phyloP scores from a whole-genome alignment of 352 stramenopile genomes.

The Globisporangium apiculatum region DNA sequence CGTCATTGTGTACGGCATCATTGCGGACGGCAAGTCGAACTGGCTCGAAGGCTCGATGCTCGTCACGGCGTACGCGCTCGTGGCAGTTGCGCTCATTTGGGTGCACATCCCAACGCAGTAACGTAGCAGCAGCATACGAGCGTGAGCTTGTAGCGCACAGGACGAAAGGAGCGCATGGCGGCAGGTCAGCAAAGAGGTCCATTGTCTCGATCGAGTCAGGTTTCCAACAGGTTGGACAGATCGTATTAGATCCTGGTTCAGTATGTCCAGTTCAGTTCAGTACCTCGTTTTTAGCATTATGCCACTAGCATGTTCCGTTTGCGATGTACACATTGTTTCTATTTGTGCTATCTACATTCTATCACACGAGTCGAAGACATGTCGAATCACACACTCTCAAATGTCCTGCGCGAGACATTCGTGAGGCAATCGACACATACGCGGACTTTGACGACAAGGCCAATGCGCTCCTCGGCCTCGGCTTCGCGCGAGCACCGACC shows the following conservation, averaged over 20 bases:
- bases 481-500: conserved; percentile 26
- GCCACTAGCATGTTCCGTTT: too few species aligned
- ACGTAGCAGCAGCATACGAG: conserved; percentile 7
- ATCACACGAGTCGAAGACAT: conserved; percentile 6
- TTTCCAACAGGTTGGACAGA: too few species aligned
- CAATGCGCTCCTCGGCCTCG: conserved; percentile 37
- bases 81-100: conserved; percentile 78
- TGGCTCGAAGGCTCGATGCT: conserved; percentile 91
- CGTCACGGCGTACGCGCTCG: conserved; percentile 87
- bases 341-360: background rate
- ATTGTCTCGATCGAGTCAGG: too few species aligned
- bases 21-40: conserved; percentile 88
- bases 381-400: background rate
- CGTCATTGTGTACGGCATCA: conserved; percentile 92
- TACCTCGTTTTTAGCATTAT: too few species aligned
- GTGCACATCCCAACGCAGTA: conserved; percentile 50
- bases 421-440: conserved; percentile 37
- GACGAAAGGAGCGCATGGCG: background rate
- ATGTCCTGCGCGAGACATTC: conserved; percentile 9
- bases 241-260: too few species aligned
- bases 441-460: conserved; percentile 24
- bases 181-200: too few species aligned
- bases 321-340: background rate
- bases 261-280: too few species aligned
- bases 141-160: background rate